Conservation (phyloP, 768 basidiomycete genomes). For the Kondoa subrosea region DNA sequence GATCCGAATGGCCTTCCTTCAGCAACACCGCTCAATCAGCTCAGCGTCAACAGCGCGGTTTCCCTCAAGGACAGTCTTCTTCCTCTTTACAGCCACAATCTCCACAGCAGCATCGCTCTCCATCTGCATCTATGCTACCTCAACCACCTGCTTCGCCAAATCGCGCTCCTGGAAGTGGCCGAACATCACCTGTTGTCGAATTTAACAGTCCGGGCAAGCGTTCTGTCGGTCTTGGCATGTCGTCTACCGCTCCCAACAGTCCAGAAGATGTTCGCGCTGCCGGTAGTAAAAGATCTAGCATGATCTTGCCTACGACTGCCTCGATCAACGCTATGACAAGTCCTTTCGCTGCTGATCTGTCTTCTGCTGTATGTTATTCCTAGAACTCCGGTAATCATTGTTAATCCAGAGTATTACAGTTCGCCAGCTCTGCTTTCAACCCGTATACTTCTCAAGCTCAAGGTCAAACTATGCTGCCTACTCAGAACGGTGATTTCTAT, state of each 20-base stretch:
- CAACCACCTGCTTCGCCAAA: constrained; percentile 6
- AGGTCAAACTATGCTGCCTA: too few species aligned
- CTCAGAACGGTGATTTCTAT: too few species aligned
- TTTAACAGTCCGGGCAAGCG: constrained; percentile 15
- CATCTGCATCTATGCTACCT: not conserved
- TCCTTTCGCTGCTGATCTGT: not conserved
- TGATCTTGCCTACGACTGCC: not conserved
- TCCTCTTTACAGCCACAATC: not conserved
- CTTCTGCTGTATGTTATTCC: not conserved
- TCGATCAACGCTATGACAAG: not conserved
- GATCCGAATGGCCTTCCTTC: constrained; percentile 90
- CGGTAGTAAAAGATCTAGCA: not conserved
- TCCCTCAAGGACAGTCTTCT: not conserved
- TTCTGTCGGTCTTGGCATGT: constrained; percentile 7
- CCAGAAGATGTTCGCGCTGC: not conserved
- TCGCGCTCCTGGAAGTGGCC: not conserved
- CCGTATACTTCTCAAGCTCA: too few species aligned
- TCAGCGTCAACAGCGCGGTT: constrained; percentile 11
- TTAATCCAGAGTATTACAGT: not conserved
- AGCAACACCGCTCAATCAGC: constrained; percentile 37
- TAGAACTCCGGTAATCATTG: not conserved
- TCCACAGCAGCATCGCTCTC: constrained; percentile 5
- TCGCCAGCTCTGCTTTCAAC: not conserved
- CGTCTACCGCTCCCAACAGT: not conserved
- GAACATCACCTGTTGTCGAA: constrained; percentile 11